These are phyloP conservation scores for Pythium grandisporangium DNA, from an alignment of 352 stramenopile species.

Conservation along the genomic window DNA sequence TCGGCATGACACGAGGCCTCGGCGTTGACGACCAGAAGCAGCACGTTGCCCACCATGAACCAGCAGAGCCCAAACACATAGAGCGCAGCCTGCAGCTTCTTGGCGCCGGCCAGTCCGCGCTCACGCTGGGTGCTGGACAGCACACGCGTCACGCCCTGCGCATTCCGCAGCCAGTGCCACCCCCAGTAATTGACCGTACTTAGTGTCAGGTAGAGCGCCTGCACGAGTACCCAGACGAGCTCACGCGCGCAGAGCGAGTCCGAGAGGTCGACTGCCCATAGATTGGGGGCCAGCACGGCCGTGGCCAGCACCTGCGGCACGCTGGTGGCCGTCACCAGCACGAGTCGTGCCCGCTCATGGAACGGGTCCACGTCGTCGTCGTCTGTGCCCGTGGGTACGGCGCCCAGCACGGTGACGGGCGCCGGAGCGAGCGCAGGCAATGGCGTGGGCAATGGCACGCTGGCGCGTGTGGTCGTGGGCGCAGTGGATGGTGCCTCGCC, in stretches of 20 bases:
- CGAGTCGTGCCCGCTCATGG: conserved; percentile 9
- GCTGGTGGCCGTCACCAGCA: conserved; percentile 6
- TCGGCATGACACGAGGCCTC: conserved; percentile 6
- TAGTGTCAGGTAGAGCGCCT: conserved; percentile 8
- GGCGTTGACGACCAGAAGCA: conserved; percentile 11
- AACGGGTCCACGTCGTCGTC: conserved; percentile 16
- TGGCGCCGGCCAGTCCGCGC: conserved; percentile 2
- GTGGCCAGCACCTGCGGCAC: conserved; percentile 11
- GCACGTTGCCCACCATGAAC: conserved; percentile 14
- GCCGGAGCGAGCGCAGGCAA: not conserved
- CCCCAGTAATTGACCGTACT: conserved; percentile 12
- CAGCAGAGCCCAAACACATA: conserved; percentile 13
- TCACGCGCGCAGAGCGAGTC: conserved; percentile 9
- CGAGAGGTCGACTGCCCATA: conserved; percentile 10
- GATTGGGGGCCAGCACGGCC: conserved; percentile 6
- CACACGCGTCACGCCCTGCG: not conserved
- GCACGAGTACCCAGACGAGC: conserved; percentile 12
- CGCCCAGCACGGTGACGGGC: not conserved
- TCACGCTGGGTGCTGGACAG: conserved; percentile 3
- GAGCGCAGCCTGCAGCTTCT: conserved; percentile 10
- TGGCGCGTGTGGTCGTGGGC: not conserved
- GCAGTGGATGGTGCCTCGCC: not conserved
- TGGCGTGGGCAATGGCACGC: not conserved
- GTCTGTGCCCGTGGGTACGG: too few relatives aligned
- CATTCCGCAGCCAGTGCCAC: conserved; percentile 9